Evolutionary conservation across 345 rosid species (phyloP).

Genomic region (Passiflora organensis): DNA sequence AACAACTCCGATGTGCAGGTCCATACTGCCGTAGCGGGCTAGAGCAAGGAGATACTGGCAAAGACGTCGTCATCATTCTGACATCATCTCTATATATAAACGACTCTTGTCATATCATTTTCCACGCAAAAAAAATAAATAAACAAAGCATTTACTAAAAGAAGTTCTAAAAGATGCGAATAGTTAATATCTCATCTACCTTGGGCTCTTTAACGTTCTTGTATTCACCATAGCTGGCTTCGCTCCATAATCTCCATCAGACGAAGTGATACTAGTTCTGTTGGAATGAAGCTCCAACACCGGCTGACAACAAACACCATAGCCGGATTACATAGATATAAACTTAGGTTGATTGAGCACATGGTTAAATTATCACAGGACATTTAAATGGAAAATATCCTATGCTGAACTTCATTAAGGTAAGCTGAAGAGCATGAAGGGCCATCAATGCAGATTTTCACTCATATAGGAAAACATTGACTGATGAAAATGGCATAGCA

Average conservation of each 20-base stretch:
- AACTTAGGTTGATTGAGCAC: not conserved
- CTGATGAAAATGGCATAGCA: too few relatives aligned
- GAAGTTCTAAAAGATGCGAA: not conserved
- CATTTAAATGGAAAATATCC: too few relatives aligned
- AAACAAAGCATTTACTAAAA: slow-evolving; percentile 3
- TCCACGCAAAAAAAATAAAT: slow-evolving; percentile 4
- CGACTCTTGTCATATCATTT: too few relatives aligned
- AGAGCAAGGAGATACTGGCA: slow-evolving; percentile 88
- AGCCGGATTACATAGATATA: too few relatives aligned
- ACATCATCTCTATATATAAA: slow-evolving; percentile 49
- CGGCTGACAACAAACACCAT: slow-evolving; percentile 61
- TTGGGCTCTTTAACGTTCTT: slow-evolving; percentile 47
- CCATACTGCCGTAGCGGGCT: slow-evolving; percentile 75
- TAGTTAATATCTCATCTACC: slow-evolving; percentile 37
- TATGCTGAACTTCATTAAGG: too few relatives aligned
- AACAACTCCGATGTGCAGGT: slow-evolving; percentile 58
- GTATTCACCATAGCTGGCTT: slow-evolving; percentile 33
- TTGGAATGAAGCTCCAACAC: slow-evolving; percentile 51
- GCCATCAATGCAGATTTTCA: too few relatives aligned
- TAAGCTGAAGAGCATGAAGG: too few relatives aligned
- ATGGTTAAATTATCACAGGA: too few relatives aligned
- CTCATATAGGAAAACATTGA: too few relatives aligned
- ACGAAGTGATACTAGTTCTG: slow-evolving; percentile 31
- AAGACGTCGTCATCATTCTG: slow-evolving; percentile 56
- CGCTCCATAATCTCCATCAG: slow-evolving; percentile 45